Evolutionary conservation across 164 flowering plant species (phyloP), one percentile per base, ranked within the genome.

Genomic region (Sextonia rubra): DNA sequence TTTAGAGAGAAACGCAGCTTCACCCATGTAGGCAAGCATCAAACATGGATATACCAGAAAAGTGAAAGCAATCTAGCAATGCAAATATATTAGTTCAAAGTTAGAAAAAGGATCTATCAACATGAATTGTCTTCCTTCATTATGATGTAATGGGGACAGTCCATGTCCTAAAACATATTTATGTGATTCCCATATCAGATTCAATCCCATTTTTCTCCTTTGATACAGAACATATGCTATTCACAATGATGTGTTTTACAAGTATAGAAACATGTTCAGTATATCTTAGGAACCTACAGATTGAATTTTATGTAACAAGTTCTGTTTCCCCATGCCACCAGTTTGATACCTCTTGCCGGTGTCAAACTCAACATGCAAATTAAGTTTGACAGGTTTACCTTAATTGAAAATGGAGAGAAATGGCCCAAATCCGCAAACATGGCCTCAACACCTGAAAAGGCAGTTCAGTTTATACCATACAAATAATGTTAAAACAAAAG

Each of bases 401-500:
- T 87, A 20, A 91, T 89, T 27, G 93, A 88, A 14, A 72, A 56
- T 5, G 86, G 69, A 64, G 97, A 84, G 73, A 92, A 92, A 72
- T 89, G 94, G 8, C 95, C 95, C 64, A 92, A 67, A 80, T 87
- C 91, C 32, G 94, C 91, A 88, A 86, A 89, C 95, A 92, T 92
- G 1, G 92, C 73, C 81, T 92, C 97, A 0, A 76, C 83, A 77
- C 92, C 97, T 91, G 83, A 75, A 64, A 82, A 30, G 18, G 72
- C 27, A 60, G 74, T 63, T 24, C 27, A 20, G 3, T 25, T 30
- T 63, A 47, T 24, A n/a, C 58, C 26, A 47, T 24, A 18, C 12
- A 27, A 71, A 60, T 14, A 30, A 48, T 47, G 24, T 47, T 29
- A 24, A 47, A 22, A 17, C n/a, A 48, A 68, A 18, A 15, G 18